Base-by-base conservation (phyloP, 352 stramenopile genomes). In the Globisporangium ultimum region DNA sequence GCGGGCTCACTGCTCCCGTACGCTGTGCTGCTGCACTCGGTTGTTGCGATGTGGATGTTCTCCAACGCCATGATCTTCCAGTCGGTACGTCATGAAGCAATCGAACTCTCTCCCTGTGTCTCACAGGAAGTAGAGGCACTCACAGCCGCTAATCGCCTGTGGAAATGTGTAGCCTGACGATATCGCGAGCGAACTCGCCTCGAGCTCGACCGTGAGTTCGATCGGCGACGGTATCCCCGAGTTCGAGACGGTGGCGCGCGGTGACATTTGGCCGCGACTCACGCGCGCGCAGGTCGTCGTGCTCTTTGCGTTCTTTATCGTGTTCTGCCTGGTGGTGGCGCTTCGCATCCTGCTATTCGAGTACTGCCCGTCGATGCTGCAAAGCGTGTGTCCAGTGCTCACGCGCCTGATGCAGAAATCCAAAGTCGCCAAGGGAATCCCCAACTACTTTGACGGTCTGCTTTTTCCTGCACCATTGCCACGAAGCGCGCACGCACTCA, bases 41-140 rank as follows among this genome's bases (percentile, higher is more conserved):
- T 92, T 21, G 61, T 92, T 12, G 82, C 77, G 0, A 77, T 94
- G 70, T 94, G 85, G 85, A 91, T 94, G 85, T 92, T 89, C 58
- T 94, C 85, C 21, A 94, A 94, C 64, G 72, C 79, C n/a, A 67
- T 72, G 53, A 92, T 94, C 59, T 94, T 94, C 57, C 78, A 91
- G 64, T 82, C 74, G 11, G 77, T 78, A 66, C 38, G 64, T 54
- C 45, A 62, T 6, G 18, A 22, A 5, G 20, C 24, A 64, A 34
- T 53, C 66, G 53, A 15, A 22, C 18, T 28, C 40, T 47, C 6
- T 14, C 21, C 15, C 41, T 43, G 18, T 15, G 8, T 17, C 21
- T 18, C 24, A 41, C 14, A 43, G 10, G 3, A 43, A 43, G 10
- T 8, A 13, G 38, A 43, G 14, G 38, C 38, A 17, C 38, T 34